Evolutionary conservation across 2,329 filamentous ascomycete species (phyloP).

Genomic region (Penicillium sp.): DNA sequence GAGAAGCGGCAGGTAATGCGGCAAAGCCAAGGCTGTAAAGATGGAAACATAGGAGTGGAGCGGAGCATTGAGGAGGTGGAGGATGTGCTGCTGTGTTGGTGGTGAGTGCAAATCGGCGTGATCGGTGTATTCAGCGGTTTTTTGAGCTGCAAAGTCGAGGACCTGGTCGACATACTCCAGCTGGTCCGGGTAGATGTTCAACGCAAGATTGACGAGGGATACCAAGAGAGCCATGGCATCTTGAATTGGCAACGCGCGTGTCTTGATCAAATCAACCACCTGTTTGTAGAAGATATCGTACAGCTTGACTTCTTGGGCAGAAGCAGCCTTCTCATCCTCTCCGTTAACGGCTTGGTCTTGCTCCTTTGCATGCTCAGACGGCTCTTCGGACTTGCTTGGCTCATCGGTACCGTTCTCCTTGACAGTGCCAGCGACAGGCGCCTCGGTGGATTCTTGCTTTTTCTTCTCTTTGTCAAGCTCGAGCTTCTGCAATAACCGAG

Average conservation of each 20-base stretch:
- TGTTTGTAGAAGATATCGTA: slow-evolving; percentile 98
- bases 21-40: slow-evolving; percentile 92
- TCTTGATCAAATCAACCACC: slow-evolving; percentile 88
- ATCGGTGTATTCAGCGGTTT: slow-evolving; percentile 85
- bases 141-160: slow-evolving; percentile 79
- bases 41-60: slow-evolving; percentile 87
- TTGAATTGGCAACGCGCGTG: slow-evolving; percentile 85
- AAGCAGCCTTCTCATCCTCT: slow-evolving; percentile 37
- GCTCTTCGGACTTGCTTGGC: slow-evolving; percentile 26
- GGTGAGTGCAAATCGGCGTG: slow-evolving; percentile 92
- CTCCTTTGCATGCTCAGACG: slow-evolving; percentile 26
- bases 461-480: slow-evolving; percentile 62
- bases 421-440: slow-evolving; percentile 29
- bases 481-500: slow-evolving; percentile 73
- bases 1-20: slow-evolving; percentile 85
- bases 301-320: slow-evolving; percentile 69
- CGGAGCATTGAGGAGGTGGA: slow-evolving; percentile 86
- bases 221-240: slow-evolving; percentile 92
- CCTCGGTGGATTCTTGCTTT: slow-evolving; percentile 37
- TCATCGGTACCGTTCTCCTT: slow-evolving; percentile 42
- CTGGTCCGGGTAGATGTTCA: slow-evolving; percentile 91
- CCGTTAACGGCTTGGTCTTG: slow-evolving; percentile 34
- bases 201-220: slow-evolving; percentile 87
- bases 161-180: slow-evolving; percentile 96
- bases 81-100: slow-evolving; percentile 80